phyloP scores from a whole-genome alignment of 2,329 filamentous ascomycete genomes.

The Leptodontidium sp. region DNA sequence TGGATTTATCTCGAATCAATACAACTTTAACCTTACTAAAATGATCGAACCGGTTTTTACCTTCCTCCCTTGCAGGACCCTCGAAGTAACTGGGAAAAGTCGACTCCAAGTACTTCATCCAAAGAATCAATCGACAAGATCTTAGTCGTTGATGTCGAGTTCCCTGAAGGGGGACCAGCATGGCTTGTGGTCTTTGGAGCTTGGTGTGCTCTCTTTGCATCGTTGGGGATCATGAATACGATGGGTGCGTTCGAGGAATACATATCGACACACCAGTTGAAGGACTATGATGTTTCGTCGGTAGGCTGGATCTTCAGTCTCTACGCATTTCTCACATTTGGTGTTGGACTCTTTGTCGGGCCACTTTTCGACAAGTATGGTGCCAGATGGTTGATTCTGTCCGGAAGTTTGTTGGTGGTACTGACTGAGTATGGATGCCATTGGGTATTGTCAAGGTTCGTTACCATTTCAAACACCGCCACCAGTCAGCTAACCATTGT shows the following conservation, averaged over 20 bases:
- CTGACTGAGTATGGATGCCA: neutral
- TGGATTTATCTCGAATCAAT: neutral
- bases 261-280: slow-evolving; percentile 23
- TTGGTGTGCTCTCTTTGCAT: slow-evolving; percentile 14
- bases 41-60: neutral
- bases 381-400: slow-evolving; percentile 13
- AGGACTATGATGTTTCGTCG: slow-evolving; percentile 30
- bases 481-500: neutral
- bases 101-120: neutral
- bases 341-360: slow-evolving; percentile 10
- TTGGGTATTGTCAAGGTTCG: slow-evolving; percentile 14
- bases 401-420: slow-evolving; percentile 10
- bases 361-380: slow-evolving; percentile 16
- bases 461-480: neutral
- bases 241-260: slow-evolving; percentile 21
- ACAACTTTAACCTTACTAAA: neutral
- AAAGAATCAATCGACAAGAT: neutral
- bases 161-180: slow-evolving; percentile 13
- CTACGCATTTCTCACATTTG: slow-evolving; percentile 19
- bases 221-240: slow-evolving; percentile 17
- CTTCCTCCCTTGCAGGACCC: slow-evolving; percentile 1
- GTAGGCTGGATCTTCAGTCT: slow-evolving; percentile 20
- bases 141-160: neutral
- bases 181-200: slow-evolving; percentile 17
- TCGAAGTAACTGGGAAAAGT: neutral